Evolutionary conservation across 2,329 filamentous ascomycete genomes (phyloP).

Genomic region (Clathrospora elynae): DNA sequence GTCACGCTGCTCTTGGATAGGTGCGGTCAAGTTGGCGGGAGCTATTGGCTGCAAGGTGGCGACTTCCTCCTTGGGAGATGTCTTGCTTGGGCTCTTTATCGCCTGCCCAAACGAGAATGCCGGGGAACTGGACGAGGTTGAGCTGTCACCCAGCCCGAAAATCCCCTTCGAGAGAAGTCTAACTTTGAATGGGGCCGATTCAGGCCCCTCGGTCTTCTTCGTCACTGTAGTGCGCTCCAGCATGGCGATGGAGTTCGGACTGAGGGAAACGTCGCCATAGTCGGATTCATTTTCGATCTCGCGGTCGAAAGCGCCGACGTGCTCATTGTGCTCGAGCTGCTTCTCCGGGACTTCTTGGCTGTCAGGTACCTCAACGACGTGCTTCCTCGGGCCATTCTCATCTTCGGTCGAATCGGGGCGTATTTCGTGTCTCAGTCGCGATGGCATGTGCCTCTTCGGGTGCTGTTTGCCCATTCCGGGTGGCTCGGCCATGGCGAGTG

Average conservation of each 20-base stretch:
- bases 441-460: constrained; percentile 16
- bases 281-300: neutral
- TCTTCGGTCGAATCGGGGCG: constrained; percentile 20
- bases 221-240: constrained; percentile 7
- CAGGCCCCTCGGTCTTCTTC: neutral
- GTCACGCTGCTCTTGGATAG: neutral
- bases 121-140: neutral
- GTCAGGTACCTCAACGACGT: constrained; percentile 20
- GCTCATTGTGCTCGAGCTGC: constrained; percentile 15
- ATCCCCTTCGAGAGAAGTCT: constrained; percentile 3
- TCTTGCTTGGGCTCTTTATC: neutral
- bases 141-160: neutral
- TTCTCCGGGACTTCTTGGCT: constrained; percentile 31
- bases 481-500: constrained; percentile 20
- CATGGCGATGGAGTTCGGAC: constrained; percentile 5
- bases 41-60: neutral
- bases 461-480: constrained; percentile 12
- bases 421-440: constrained; percentile 31
- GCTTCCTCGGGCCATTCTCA: constrained; percentile 7
- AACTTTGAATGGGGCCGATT: neutral
- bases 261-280: neutral
- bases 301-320: neutral
- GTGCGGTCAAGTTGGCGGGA: neutral
- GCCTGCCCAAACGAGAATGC: constrained; percentile 7
- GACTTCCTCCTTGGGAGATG: neutral